Conservation (phyloP, 768 basidiomycete genomes). For the Pisolithus orientalis region DNA sequence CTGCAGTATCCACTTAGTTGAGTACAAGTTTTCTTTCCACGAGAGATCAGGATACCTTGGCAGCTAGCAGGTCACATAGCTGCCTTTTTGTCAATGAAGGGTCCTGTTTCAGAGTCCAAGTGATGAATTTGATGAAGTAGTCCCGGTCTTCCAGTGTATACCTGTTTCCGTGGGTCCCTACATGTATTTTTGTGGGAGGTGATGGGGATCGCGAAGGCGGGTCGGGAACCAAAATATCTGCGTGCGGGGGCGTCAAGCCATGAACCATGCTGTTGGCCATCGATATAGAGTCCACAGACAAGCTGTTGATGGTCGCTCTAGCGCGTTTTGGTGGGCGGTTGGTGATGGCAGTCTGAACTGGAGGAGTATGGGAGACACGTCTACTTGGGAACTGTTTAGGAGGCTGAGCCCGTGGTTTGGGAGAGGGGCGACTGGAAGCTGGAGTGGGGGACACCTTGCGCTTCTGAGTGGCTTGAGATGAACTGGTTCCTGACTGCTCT, state of each 20-base stretch:
- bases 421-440: conserved; percentile 17
- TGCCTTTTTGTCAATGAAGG: conserved; percentile 47
- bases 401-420: conserved; percentile 15
- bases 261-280: conserved; percentile 28
- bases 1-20: conserved; percentile 27
- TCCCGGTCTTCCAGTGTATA: conserved; percentile 63
- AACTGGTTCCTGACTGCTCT: conserved; percentile 7
- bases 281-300: conserved; percentile 35
- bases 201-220: conserved; percentile 67
- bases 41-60: conserved; percentile 37
- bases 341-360: conserved; percentile 15
- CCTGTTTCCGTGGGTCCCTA: conserved; percentile 45
- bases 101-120: conserved; percentile 54
- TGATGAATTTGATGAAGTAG: conserved; percentile 61
- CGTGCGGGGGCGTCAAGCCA: conserved; percentile 54
- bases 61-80: conserved; percentile 46
- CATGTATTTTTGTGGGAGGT: conserved; percentile 49
- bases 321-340: conserved; percentile 25
- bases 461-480: conserved; percentile 33
- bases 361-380: conserved; percentile 11
- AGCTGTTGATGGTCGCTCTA: conserved; percentile 50
- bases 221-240: conserved; percentile 51
- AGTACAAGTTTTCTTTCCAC: neutral
- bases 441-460: conserved; percentile 16
- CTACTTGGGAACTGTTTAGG: conserved; percentile 20